These are phyloP conservation scores for Fomitiporia mediterranea DNA, from an alignment of 1,284 basidiomycete genomes.

Conservation along the genomic window DNA sequence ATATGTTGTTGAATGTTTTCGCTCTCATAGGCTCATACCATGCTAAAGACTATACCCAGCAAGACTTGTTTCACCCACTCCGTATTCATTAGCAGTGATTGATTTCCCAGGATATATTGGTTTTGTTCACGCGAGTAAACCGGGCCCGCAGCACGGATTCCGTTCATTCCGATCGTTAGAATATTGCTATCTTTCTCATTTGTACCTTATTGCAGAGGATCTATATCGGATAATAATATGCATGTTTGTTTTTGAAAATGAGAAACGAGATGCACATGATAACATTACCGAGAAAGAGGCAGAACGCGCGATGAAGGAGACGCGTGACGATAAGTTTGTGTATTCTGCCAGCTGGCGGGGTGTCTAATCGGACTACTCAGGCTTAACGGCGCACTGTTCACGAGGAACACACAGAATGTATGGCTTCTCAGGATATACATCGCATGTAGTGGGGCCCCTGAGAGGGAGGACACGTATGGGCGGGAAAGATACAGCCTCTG, in stretches of 20 bases:
- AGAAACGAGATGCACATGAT: conserved; percentile 8
- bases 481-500: neutral
- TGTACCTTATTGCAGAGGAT: conserved; percentile 4
- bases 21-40: conserved; percentile 19
- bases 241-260: conserved; percentile 6
- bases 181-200: neutral
- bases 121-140: conserved; percentile 10
- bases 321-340: no score
- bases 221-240: conserved; percentile 17
- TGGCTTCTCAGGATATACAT: neutral
- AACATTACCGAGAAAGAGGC: conserved; percentile 11
- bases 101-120: conserved; percentile 14
- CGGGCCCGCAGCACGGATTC: conserved; percentile 6
- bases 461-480: conserved; percentile 9
- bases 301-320: conserved; percentile 1
- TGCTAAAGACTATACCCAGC: conserved; percentile 13
- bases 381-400: neutral
- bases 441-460: conserved; percentile 16
- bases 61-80: conserved; percentile 3
- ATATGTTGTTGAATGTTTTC: conserved; percentile 9
- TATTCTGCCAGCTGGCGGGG: neutral
- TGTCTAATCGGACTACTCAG: neutral
- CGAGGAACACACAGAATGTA: neutral
- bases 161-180: neutral
- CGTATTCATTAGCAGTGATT: conserved; percentile 7